Evolutionary conservation across 495 filamentous ascomycete genomes (phyloP).

Genomic region (Symbiotaphrina buchneri): DNA sequence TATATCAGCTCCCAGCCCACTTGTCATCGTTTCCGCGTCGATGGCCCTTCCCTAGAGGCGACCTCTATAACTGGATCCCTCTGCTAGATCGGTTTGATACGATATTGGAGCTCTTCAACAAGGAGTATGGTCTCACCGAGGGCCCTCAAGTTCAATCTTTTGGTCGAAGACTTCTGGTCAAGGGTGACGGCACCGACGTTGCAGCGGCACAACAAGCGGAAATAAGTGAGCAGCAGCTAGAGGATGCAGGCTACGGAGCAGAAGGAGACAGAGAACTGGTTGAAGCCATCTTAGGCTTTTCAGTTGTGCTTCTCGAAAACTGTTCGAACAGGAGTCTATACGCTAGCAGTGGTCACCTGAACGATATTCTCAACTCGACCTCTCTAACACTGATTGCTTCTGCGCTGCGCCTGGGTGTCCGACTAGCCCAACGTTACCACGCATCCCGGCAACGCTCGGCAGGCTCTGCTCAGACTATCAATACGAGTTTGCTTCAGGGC

Average conservation of each 20-base stretch:
- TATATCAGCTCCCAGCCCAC: constrained; percentile 53
- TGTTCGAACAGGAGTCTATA: constrained; percentile 97
- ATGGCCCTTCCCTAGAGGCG: constrained; percentile 95
- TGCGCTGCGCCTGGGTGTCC: constrained; percentile 53
- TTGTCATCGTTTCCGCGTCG: constrained; percentile 59
- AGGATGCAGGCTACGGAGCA: constrained; percentile 32
- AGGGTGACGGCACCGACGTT: constrained; percentile 16
- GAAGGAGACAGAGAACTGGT: constrained; percentile 67
- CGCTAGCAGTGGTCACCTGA: constrained; percentile 69
- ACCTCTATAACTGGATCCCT: constrained; percentile 96
- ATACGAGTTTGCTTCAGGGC: constrained; percentile 47
- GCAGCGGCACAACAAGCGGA: constrained; percentile 3
- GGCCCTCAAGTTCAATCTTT: constrained; percentile 68
- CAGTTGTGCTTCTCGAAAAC: constrained; percentile 66
- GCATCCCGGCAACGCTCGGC: constrained; percentile 52
- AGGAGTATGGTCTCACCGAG: constrained; percentile 57
- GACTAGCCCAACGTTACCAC: constrained; percentile 80
- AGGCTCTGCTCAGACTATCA: constrained; percentile 33
- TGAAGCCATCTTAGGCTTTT: constrained; percentile 63
- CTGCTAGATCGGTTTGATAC: constrained; percentile 85
- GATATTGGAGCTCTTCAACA: constrained; percentile 59
- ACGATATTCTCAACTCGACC: constrained; percentile 71
- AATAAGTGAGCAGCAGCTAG: constrained; percentile 21
- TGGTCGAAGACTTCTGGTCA: constrained; percentile 33
- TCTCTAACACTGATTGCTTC: constrained; percentile 51